Evolutionary conservation across 208 protist genomes (phyloP).

Genomic region (Leishmania lainsoni): DNA sequence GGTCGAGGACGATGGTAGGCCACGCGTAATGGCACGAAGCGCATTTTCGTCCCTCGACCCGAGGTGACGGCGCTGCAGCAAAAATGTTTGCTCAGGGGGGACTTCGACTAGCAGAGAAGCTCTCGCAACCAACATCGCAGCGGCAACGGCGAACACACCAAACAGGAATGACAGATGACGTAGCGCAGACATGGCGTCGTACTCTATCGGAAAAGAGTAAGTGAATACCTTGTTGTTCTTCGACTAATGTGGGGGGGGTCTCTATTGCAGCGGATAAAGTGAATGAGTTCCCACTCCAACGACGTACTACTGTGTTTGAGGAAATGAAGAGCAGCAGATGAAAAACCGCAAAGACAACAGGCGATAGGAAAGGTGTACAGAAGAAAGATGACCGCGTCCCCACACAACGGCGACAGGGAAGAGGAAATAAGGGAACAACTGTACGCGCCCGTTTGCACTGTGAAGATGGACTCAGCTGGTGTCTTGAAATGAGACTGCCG

Average conservation of each 20-base stretch:
- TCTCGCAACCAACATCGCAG: not conserved
- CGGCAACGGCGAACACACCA: not conserved
- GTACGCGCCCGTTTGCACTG: not conserved
- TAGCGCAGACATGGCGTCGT: not conserved
- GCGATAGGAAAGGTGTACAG: not conserved
- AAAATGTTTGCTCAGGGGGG: conserved; percentile 47
- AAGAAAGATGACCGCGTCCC: not conserved
- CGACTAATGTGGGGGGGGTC: not conserved
- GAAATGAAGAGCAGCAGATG: not conserved
- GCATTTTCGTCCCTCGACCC: conserved; percentile 13
- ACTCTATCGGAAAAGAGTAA: not conserved
- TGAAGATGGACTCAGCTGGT: not conserved
- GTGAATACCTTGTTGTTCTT: not conserved
- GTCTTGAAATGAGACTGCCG: not conserved
- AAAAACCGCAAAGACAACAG: not conserved
- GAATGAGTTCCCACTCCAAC: not conserved
- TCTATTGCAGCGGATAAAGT: not conserved
- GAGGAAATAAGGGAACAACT: not conserved
- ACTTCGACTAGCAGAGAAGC: conserved; percentile 38
- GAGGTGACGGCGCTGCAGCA: conserved; percentile 40
- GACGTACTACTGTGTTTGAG: not conserved
- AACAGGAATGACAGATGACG: not conserved
- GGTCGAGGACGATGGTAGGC: conserved; percentile 21
- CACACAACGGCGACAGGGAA: not conserved
- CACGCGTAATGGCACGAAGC: conserved; percentile 32